Evolutionary conservation across 768 basidiomycete genomes (phyloP).

Genomic region (Suillus subluteus): DNA sequence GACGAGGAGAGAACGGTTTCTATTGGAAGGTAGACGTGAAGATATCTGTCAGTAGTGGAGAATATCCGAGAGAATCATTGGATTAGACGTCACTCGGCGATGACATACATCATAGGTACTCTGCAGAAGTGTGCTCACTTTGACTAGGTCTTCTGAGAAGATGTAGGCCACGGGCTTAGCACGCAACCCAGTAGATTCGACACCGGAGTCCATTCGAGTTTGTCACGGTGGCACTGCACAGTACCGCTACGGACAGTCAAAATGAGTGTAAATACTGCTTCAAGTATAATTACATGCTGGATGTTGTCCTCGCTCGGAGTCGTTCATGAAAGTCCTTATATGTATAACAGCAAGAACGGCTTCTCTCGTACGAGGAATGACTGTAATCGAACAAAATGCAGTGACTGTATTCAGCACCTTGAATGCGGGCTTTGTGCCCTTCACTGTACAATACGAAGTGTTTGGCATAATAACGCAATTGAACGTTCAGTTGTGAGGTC

Average conservation of each 20-base stretch:
- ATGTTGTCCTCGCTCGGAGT: not conserved
- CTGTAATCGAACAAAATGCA: not conserved
- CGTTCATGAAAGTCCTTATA: not conserved
- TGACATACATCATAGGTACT: not conserved
- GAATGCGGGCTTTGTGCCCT: not conserved
- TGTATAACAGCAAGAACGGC: not conserved
- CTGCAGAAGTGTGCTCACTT: conserved; percentile 35
- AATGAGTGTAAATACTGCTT: not conserved
- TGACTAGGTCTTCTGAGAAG: conserved; percentile 60
- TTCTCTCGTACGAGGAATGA: not conserved
- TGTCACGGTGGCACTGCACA: not conserved
- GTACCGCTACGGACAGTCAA: not conserved
- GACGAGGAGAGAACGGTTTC: conserved; percentile 63
- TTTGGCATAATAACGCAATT: not conserved
- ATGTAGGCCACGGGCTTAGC: conserved; percentile 48
- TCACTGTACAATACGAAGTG: not conserved
- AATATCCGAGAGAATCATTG: not conserved
- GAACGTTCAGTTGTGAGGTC: not conserved
- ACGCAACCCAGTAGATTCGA: not conserved
- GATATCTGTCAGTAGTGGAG: conserved; percentile 37
- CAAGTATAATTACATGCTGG: not conserved
- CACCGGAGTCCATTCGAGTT: not conserved
- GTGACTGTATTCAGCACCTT: not conserved
- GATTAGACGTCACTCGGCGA: not conserved
- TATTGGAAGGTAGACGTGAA: conserved; percentile 71